Evolutionary conservation across 225 moss, liverwort and hornwort genomes (phyloP), one percentile per base, ranked within the genome.

Genomic region (Bryum argenteum): DNA sequence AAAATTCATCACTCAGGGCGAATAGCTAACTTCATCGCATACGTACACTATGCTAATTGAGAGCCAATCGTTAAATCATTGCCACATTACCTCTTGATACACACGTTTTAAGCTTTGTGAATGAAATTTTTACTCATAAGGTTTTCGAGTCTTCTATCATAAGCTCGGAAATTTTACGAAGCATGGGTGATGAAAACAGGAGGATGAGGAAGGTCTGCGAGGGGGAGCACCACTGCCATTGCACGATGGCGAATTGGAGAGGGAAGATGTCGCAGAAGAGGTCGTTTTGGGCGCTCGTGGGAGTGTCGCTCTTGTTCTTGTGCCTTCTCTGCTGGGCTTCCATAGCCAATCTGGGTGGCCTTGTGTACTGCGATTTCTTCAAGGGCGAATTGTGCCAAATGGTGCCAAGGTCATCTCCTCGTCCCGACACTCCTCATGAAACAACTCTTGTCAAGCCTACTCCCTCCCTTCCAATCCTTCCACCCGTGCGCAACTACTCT

Each of bases 211-310:
- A 75, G 72, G 19, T 75, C 13, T 70, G 65, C 44, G 70, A 77
- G 19, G 80, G 55, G 53, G 77, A 70, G 45, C 70, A 55, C 55
- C 41, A 14, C 38, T 67, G 62, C 45, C 42, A 64, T 39, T 55
- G 8, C 56, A 39, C 55, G 8, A 76, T 75, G 61, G 47, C 64
- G 41, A 53, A 8, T 65, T 82, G 76, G 70, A 79, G 66, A 67
- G 75, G 78, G 50, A 82, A 82, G 52, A 63, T 85, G 73, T 42
- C 76, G 9, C 75, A 81, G 52, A 82, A 76, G 58, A 72, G 66
- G 59, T 65, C 76, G 5, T 73, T 79, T 42, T 79, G 73, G 79
- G 58, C 72, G 9, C 58, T 79, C 11, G 66, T 81, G 23, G 65
- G 63, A 60, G 26, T 79, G 54, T 82, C 79, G 33, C 33, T 85